Base-by-base conservation (phyloP, 345 rosid species). In the Brassica carinata region DNA sequence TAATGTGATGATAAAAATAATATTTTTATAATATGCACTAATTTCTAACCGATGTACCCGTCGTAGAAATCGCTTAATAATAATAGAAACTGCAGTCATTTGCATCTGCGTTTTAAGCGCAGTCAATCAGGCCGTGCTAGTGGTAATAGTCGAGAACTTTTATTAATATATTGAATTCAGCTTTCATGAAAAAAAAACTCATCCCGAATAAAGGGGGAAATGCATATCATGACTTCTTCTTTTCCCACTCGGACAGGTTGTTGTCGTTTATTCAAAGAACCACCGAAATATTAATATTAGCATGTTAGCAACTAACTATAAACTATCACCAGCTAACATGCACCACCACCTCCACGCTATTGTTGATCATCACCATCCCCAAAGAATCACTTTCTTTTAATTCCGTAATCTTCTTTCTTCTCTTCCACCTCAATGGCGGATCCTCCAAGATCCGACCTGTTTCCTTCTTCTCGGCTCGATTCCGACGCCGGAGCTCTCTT, bases 401-500 rank as follows among this genome's bases (percentile, higher is more conserved):
- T 27, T 48, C n/a, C 59, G 33, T n/a, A 64, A 10, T 55, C 62
- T 43, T 69, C 69, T 58, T 29, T 34, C 38, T 34, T 29, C 33
- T 36, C 53, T 67, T 18, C 10, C 55, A 18, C 30, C 71, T 19
- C 59, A 38, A 94, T 94, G 98, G 71, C 89, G 38, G 82, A 81
- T 64, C 89, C 88, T 75, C 87, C 89, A 0, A 74, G 75, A 76
- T 57, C 78, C 34, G 92, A 85, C 51, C 59, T 75, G 4, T 83
- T 83, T 75, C 83, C 75, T 3, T 83, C 73, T 7, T 74, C 86
- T 64, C 70, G 73, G 27, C 83, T 81, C 43, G 87, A 83, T 0
- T 76, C 68, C 34, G 99, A 96, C 65, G 99, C 99, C 84, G 99
- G 99, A 14, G 99, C 99, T 1, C 85, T 63, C 79, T 93, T 93